Base-by-base conservation (phyloP, 805 yeast genomes). In the Candida silvicultrix region DNA sequence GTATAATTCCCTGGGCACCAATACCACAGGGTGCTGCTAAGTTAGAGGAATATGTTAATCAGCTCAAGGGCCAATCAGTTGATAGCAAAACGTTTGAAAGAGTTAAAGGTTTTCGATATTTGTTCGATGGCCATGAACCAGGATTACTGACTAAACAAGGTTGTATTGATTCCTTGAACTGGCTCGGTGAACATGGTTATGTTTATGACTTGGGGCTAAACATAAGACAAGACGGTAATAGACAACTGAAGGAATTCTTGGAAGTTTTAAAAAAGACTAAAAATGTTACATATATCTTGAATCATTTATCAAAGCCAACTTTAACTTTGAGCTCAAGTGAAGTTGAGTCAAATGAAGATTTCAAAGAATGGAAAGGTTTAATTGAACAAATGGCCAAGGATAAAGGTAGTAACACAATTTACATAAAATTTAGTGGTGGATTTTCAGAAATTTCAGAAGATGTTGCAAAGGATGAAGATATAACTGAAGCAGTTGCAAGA, bases 1-100 rank as follows among this genome's bases (percentile, higher is more conserved):
- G 60, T 3, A 52, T 70, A 9, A 53, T 73, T n/a, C 74, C 77
- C 1, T 71, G 74, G 75, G 74, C 72, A 1, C 77, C 78, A 6
- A 42, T 71, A 9, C 64, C 67, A 8, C 46, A 56, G 6, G 76
- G 75, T 2, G 39, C 53, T 2, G 47, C 45, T 0, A 51, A 49
- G 1, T 39, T 63, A 4, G 21, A 36, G 5, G 39, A 46, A 36
- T 60, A 52, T 43, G 32, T 54, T 8, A 38, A 39, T 1, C 43
- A 44, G 11, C 23, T 70, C 37, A 46, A 44, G 16, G 35, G 45
- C 9, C 56, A 49, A 31, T 52, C 60, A 0, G 44, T 47, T 1
- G 42, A 47, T 16, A 45, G 40, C 14, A 40, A 48, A 2, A 45
- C 46, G 31, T 51, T 53, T 36, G 15, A 38, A 2, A 47, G 49